phyloP scores from a whole-genome alignment of 305 asterid species.

The Fraxinus sp. region DNA sequence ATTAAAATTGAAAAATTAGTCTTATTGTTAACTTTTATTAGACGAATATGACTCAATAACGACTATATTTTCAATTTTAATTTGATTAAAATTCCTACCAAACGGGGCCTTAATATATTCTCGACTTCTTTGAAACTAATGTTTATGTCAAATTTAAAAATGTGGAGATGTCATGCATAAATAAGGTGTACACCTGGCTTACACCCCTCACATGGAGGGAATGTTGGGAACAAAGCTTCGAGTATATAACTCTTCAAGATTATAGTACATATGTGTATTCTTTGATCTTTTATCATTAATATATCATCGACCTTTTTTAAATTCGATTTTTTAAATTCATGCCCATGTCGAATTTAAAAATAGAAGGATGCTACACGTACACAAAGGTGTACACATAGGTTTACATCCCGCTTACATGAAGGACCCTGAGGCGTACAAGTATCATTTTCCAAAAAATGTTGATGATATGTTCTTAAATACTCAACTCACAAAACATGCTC shows the following conservation, averaged over 20 bases:
- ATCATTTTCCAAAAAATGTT: neutral
- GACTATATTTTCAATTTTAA: too few relatives aligned
- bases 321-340: neutral
- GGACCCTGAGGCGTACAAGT: neutral
- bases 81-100: too few relatives aligned
- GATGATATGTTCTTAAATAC: neutral
- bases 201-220: neutral
- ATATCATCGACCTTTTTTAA: neutral
- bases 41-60: too few relatives aligned
- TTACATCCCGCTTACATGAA: neutral
- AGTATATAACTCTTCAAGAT: neutral
- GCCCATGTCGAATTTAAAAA: neutral
- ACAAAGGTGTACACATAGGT: neutral
- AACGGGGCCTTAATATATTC: too few relatives aligned
- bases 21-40: too few relatives aligned
- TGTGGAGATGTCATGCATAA: neutral
- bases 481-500: neutral
- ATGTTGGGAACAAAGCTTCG: neutral
- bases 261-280: neutral
- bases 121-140: neutral
- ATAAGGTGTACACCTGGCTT: neutral
- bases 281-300: neutral
- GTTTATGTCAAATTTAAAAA: neutral
- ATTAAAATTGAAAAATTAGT: too few relatives aligned
- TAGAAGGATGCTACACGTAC: neutral